Evolutionary conservation across 208 protist species (phyloP).

Genomic region (Acanthamoeba divionensis): DNA sequence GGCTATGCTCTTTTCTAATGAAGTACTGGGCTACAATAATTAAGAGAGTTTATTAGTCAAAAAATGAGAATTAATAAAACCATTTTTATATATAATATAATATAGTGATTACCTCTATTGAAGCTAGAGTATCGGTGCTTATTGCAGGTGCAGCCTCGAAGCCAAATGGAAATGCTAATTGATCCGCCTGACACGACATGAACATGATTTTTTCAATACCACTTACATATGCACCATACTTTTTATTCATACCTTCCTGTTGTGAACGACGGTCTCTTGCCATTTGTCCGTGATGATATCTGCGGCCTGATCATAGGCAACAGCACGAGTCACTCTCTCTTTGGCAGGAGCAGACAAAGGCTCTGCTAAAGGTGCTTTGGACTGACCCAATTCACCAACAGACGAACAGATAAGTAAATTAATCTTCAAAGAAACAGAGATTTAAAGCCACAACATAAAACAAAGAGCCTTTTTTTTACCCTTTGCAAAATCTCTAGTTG

Average conservation of each 20-base stretch:
- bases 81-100: not conserved
- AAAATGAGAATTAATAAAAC: not conserved
- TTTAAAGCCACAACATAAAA: too few species aligned
- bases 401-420: not conserved
- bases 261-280: slow-evolving; percentile 1
- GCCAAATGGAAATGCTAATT: slow-evolving; percentile 1
- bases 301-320: not conserved
- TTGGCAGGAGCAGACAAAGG: not conserved
- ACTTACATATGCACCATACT: not conserved
- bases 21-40: not conserved
- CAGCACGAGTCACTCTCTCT: slow-evolving; percentile 13
- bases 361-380: not conserved
- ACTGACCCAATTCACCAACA: not conserved
- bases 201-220: not conserved
- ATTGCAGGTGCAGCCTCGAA: not conserved
- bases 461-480: too few species aligned
- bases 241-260: slow-evolving; percentile 41
- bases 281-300: slow-evolving; percentile 32
- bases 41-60: not conserved
- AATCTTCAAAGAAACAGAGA: too few species aligned
- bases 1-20: slow-evolving; percentile 24
- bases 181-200: not conserved
- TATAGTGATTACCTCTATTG: not conserved
- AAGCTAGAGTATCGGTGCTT: not conserved
- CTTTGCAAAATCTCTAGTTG: not conserved